These are phyloP conservation scores for Xylaria scruposa DNA, from an alignment of 495 filamentous ascomycete species.

Conservation along the genomic window DNA sequence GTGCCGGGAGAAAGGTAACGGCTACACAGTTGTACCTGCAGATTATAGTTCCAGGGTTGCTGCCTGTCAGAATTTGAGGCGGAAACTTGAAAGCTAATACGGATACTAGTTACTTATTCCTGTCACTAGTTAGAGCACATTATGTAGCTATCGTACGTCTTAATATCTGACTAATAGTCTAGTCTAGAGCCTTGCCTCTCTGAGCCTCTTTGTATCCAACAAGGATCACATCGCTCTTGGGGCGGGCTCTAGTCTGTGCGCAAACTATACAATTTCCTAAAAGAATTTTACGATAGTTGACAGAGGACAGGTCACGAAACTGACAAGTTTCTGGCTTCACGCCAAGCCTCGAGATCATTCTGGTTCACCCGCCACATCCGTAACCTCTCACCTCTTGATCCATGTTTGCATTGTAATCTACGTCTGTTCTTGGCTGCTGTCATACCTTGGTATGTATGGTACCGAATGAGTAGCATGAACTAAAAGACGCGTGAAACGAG, in stretches of 20 bases:
- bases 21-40: not conserved
- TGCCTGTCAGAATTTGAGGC: not conserved
- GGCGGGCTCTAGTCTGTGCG: not conserved
- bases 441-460: constrained; percentile 4
- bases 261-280: not conserved
- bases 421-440: not conserved
- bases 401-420: not conserved
- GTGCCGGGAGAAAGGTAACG: not conserved
- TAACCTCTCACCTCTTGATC: not conserved
- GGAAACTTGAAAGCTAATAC: not conserved
- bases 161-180: not conserved
- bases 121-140: not conserved
- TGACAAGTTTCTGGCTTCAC: not conserved
- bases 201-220: not conserved
- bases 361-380: constrained; percentile 8
- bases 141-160: not conserved
- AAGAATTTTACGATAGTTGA: not conserved
- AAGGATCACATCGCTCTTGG: not conserved
- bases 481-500: constrained; percentile 15
- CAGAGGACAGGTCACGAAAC: constrained; percentile 17
- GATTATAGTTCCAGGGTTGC: not conserved
- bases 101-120: no score
- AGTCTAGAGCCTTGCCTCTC: not conserved
- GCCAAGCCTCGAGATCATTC: constrained; percentile 17
- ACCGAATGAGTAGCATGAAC: constrained; percentile 5